Base-by-base conservation (phyloP, 495 filamentous ascomycete genomes). In the Xylaria scruposa region DNA sequence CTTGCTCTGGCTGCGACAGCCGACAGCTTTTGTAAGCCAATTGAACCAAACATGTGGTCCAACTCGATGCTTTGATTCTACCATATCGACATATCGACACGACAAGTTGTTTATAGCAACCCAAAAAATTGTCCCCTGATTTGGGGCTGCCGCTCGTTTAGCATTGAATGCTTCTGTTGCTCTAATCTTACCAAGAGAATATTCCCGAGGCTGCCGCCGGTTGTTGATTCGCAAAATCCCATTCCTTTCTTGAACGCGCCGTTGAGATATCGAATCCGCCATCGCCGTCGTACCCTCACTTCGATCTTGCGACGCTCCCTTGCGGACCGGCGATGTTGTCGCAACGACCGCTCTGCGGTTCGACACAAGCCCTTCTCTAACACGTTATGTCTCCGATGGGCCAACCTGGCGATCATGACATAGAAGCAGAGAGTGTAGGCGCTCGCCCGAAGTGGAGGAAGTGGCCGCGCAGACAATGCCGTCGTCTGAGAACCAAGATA, bases 341-440 rank as follows among this genome's bases (percentile, higher is more conserved):
- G 19, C 70, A n/a, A 12, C 62, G 15, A 26, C 61, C 70, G 62
- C 70, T 60, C 24, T 49, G 70, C 62, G 61, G 70, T 67, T 60
- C 33, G 19, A 58, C 9, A 31, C 4, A 12, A 58, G n/a, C 21
- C 21, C 49, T 47, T 64, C 40, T 38, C 21, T 53, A 58, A 58
- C 60, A 17, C 70, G 62, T 71, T 67, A 71, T 71, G 70, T 71
- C 70, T 71, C 51, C 70, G 17, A 59, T 60, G 40, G 51, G 61
- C 69, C 49, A 65, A 21, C 36, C 40, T 67, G 71, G 72, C 58
- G 63, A 67, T 68, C 70, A 73, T 77, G 76, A 68, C 72, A 74
- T 78, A 73, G 73, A 79, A 66, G 19, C 31, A 54, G 17, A 72
- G n/a, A 68, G 31, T n/a, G 9, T 40, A 33, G 24, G 19, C 36